A percentile compares a stretch with the other conserved stretches of the same genome.
Evolutionary conservation across 306 rosid species (phyloP).

Genomic region (Glycine soja): DNA sequence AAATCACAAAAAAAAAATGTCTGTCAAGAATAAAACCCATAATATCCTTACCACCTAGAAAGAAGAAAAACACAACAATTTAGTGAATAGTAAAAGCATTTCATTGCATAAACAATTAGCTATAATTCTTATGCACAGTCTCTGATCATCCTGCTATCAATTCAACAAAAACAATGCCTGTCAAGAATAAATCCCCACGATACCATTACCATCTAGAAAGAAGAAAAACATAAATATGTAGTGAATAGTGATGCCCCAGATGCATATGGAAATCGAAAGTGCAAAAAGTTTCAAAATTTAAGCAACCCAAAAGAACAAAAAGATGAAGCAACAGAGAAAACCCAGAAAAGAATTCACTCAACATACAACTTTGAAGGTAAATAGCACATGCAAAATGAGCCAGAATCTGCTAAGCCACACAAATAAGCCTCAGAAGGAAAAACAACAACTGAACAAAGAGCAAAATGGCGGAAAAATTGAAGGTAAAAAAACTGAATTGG

Average conservation of each 20-base stretch:
- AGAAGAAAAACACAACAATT: background rate
- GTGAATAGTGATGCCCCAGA: background rate
- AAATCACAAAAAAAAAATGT: conserved; percentile 27
- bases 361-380: background rate
- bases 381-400: conserved; percentile 32
- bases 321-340: background rate
- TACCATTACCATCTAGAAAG: background rate
- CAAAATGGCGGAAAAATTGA: conserved; percentile 16
- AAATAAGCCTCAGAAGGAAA: background rate
- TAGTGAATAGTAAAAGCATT: conserved; percentile 53
- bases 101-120: conserved; percentile 42
- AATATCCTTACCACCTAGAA: conserved; percentile 1
- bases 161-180: conserved; percentile 32
- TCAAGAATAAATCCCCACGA: conserved; percentile 5
- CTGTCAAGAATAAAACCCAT: conserved; percentile 5
- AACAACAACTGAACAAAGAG: background rate
- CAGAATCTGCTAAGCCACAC: background rate
- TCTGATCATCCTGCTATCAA: conserved; percentile 41
- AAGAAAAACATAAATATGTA: background rate
- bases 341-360: background rate
- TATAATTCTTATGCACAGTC: conserved; percentile 35
- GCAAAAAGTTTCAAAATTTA: background rate
- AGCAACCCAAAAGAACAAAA: background rate
- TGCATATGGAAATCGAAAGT: background rate
- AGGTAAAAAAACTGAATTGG: background rate